Percentiles rank a stretch among this genome's conserved stretches.
Conservation (phyloP, 768 basidiomycete genomes). For the Hydnomerulius pinastri region DNA sequence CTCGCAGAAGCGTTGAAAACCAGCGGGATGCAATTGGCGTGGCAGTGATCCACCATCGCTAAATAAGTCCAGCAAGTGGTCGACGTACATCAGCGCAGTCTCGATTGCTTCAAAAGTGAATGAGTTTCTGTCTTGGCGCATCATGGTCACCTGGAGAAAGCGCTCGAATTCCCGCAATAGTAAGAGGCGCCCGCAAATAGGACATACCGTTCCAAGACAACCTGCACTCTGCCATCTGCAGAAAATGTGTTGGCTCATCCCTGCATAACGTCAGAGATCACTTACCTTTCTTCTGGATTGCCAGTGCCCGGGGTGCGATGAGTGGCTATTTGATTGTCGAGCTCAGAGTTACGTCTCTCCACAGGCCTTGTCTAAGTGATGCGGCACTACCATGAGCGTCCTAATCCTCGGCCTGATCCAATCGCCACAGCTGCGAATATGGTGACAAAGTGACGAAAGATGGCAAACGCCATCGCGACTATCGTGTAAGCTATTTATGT, state of each 20-base stretch:
- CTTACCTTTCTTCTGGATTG: slow-evolving; percentile 26
- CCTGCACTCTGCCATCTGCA: slow-evolving; percentile 27
- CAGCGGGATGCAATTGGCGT: slow-evolving; percentile 17
- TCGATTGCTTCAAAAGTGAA: slow-evolving; percentile 28
- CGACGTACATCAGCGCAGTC: slow-evolving; percentile 35
- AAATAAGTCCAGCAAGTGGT: slow-evolving; percentile 32
- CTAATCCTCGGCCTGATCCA: no score
- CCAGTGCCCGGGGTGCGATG: slow-evolving; percentile 30
- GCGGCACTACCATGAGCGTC: no score
- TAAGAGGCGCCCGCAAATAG: no score
- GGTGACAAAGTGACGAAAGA: no score
- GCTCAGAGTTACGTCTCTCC: slow-evolving; percentile 20
- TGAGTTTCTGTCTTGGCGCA: slow-evolving; percentile 24
- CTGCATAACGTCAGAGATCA: neutral
- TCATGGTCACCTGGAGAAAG: slow-evolving; percentile 23
- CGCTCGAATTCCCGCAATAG: neutral
- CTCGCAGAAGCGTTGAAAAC: slow-evolving; percentile 26
- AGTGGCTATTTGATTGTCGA: slow-evolving; percentile 33
- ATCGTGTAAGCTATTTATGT: no score
- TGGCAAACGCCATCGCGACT: no score
- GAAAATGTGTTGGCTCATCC: neutral
- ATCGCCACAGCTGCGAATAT: no score
- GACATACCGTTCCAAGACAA: slow-evolving; percentile 27
- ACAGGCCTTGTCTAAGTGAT: no score
- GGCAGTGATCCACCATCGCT: slow-evolving; percentile 20